A percentile compares a stretch with the other conserved stretches of the same genome.
Evolutionary conservation across 225 moss, liverwort and hornwort genomes (phyloP).

Genomic region (Asterella californica): DNA sequence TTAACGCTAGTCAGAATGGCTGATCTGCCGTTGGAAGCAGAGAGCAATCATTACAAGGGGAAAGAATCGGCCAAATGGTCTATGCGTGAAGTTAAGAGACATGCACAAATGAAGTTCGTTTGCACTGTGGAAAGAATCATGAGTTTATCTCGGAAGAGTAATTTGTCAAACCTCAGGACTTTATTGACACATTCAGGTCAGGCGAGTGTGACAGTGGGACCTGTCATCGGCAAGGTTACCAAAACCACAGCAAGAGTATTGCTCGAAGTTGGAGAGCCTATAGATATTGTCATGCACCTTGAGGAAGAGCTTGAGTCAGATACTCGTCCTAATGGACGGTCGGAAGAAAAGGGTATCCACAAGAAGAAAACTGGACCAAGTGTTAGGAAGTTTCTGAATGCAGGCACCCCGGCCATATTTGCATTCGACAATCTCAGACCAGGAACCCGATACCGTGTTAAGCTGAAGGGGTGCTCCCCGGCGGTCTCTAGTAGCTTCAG

Average conservation of each 20-base stretch:
- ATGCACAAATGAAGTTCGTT: constrained; percentile 32
- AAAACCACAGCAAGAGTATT: constrained; percentile 65
- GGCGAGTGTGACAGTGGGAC: constrained; percentile 63
- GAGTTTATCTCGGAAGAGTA: constrained; percentile 24
- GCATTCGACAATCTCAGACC: constrained; percentile 54
- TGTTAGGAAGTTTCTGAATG: constrained; percentile 34
- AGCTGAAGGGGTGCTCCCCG: constrained; percentile 49
- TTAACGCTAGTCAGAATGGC: neutral
- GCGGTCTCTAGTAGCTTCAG: constrained; percentile 50
- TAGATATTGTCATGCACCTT: constrained; percentile 42
- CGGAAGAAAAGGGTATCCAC: neutral
- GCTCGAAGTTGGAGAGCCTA: constrained; percentile 57
- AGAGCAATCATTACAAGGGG: neutral
- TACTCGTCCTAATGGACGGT: neutral
- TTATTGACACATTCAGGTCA: constrained; percentile 23
- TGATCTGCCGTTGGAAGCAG: neutral
- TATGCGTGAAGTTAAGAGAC: constrained; percentile 28
- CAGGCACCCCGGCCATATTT: constrained; percentile 57
- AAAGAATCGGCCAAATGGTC: neutral
- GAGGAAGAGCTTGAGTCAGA: constrained; percentile 7
- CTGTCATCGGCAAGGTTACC: constrained; percentile 90
- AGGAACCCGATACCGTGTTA: constrained; percentile 54
- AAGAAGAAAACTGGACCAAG: neutral
- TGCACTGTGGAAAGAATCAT: constrained; percentile 30
- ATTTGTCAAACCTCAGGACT: neutral